phyloP scores from a whole-genome alignment of 306 rosid species.

The Trichosanthes truncata region DNA sequence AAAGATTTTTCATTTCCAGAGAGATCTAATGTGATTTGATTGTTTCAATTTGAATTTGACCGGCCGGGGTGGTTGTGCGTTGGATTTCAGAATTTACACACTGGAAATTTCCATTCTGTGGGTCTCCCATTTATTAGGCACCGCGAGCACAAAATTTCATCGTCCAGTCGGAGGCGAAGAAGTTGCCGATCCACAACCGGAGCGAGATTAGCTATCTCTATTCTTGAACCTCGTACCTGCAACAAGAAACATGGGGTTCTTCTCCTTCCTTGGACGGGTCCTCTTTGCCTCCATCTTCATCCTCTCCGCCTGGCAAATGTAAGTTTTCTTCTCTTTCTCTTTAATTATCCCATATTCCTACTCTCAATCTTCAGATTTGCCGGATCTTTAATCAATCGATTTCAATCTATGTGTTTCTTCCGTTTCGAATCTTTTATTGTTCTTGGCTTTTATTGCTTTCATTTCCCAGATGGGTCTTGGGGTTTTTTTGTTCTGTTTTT shows the following conservation, averaged over 20 bases:
- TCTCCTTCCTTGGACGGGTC: constrained; percentile 76
- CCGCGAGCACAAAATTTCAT: no score
- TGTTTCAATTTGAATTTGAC: neutral
- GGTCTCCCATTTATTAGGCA: neutral
- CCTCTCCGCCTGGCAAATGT: constrained; percentile 91
- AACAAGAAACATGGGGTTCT: constrained; percentile 49
- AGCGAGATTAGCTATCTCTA: neutral
- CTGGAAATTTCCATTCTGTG: neutral
- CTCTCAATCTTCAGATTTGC: constrained; percentile 21
- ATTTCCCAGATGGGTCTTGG: neutral
- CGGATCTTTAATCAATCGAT: neutral
- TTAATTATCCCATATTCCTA: neutral
- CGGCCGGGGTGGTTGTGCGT: neutral
- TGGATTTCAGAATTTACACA: neutral
- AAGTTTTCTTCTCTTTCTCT: constrained; percentile 4
- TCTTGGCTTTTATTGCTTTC: neutral
- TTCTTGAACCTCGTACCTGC: neutral
- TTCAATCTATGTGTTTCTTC: neutral
- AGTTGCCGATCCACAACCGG: neutral
- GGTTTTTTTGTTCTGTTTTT: neutral
- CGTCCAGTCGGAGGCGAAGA: neutral
- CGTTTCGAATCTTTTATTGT: neutral
- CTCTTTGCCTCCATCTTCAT: constrained; percentile 88
- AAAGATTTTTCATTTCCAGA: neutral
- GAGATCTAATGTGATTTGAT: neutral